Percentiles rank a stretch among this genome's conserved stretches.
Evolutionary conservation across 75 land plant species (phyloP).

Genomic region (Isoetes taiwanensis): DNA sequence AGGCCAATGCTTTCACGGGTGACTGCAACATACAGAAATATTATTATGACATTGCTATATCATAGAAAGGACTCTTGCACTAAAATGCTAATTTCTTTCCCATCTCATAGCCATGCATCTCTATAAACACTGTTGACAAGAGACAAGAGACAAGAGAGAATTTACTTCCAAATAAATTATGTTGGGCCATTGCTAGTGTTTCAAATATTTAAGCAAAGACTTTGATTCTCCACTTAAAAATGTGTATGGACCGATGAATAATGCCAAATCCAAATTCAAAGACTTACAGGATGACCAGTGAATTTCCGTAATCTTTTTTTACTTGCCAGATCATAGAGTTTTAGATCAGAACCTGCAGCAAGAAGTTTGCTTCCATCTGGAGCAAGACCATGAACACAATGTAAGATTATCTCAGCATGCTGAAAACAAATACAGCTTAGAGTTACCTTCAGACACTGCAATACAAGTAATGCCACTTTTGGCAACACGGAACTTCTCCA

Average conservation of each 20-base stretch:
- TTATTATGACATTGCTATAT: too few relatives aligned
- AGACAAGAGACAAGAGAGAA: too few relatives aligned
- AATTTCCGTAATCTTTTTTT: slow-evolving; percentile 69
- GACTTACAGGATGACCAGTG: slow-evolving; percentile 88
- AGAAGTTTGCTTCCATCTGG: slow-evolving; percentile 67
- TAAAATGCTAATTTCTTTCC: too few relatives aligned
- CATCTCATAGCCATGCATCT: too few relatives aligned
- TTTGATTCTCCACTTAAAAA: not conserved
- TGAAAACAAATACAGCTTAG: not conserved
- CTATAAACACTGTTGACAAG: too few relatives aligned
- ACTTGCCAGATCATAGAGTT: slow-evolving; percentile 39
- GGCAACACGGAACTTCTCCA: slow-evolving; percentile 30
- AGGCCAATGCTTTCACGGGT: slow-evolving; percentile 42
- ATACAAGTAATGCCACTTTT: slow-evolving; percentile 32
- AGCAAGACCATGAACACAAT: not conserved
- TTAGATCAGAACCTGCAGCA: slow-evolving; percentile 57
- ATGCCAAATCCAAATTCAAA: not conserved
- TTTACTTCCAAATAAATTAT: too few relatives aligned
- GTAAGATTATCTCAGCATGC: not conserved
- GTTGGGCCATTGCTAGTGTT: too few relatives aligned
- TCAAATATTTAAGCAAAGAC: too few relatives aligned
- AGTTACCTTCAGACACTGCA: slow-evolving; percentile 40
- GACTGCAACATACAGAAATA: slow-evolving; percentile 30
- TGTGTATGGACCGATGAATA: not conserved
- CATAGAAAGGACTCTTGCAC: too few relatives aligned